Percentiles rank a stretch among this genome's conserved stretches.
Evolutionary conservation across 257 asterid species (phyloP).

Genomic region (Henckelia pumila): DNA sequence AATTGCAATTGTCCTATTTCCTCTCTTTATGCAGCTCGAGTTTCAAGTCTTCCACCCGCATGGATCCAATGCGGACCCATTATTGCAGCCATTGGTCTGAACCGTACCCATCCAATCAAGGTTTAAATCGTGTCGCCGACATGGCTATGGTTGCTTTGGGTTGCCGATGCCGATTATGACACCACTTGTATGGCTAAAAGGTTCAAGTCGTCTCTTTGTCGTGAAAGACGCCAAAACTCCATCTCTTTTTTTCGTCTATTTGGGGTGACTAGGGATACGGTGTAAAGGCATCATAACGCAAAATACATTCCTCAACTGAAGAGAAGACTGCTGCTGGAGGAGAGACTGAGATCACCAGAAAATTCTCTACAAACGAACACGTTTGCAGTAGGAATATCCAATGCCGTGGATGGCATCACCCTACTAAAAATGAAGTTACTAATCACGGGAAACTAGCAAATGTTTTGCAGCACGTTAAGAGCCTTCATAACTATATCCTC

Average conservation of each 20-base stretch:
- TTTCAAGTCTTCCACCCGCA: too few relatives aligned
- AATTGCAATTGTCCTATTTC: too few relatives aligned
- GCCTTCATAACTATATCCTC: conserved; percentile 41
- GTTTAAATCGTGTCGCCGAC: neutral
- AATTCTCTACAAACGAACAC: conserved; percentile 50
- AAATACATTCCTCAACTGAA: conserved; percentile 17
- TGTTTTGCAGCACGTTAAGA: conserved; percentile 45
- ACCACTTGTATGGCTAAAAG: too few relatives aligned
- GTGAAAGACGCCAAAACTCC: neutral
- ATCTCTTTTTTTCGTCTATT: too few relatives aligned
- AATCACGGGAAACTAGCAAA: conserved; percentile 45
- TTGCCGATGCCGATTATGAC: neutral
- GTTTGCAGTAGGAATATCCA: conserved; percentile 46
- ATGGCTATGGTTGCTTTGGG: neutral
- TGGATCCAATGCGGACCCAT: too few relatives aligned
- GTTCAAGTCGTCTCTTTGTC: too few relatives aligned
- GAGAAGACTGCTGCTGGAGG: conserved; percentile 41
- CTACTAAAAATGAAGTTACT: conserved; percentile 40
- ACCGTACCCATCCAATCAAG: too few relatives aligned
- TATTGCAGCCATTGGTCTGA: too few relatives aligned
- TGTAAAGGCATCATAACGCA: neutral
- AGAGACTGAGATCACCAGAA: conserved; percentile 33
- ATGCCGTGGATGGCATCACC: conserved; percentile 43
- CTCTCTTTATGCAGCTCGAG: too few relatives aligned
- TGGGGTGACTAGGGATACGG: neutral